A percentile compares a stretch with the other conserved stretches of the same genome.
Conservation (phyloP, 441 rosid genomes). For the Bocquillonia castaneifolia region DNA sequence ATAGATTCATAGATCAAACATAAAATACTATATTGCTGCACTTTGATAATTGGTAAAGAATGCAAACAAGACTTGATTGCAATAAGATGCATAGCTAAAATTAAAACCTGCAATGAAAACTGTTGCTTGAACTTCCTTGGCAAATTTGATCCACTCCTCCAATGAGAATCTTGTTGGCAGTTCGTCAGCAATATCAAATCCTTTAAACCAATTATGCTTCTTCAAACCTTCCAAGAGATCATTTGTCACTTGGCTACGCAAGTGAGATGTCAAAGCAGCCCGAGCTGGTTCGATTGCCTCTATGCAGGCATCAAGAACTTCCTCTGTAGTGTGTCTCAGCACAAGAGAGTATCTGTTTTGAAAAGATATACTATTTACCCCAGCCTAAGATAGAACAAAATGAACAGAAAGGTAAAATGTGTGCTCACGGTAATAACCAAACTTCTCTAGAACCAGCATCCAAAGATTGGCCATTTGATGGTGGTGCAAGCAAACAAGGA, state of each 20-base stretch:
- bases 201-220: conserved; percentile 70
- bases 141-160: conserved; percentile 70
- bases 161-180: conserved; percentile 51
- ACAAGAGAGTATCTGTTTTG: conserved; percentile 81
- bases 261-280: conserved; percentile 71
- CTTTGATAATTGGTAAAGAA: neutral
- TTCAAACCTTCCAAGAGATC: conserved; percentile 66
- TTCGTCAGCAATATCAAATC: conserved; percentile 77
- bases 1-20: neutral
- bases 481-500: conserved; percentile 81
- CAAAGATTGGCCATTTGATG: conserved; percentile 37
- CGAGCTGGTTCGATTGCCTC: conserved; percentile 85
- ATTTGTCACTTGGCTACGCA: conserved; percentile 68
- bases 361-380: conserved; percentile 19
- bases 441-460: conserved; percentile 53
- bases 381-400: neutral
- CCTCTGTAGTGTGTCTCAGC: conserved; percentile 95
- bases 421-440: conserved; percentile 81
- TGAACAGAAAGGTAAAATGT: conserved; percentile 14
- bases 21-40: neutral
- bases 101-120: conserved; percentile 82
- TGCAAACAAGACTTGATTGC: neutral
- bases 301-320: conserved; percentile 79
- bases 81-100: conserved; percentile 6
- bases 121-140: conserved; percentile 65